phyloP scores from a whole-genome alignment of 2,329 filamentous ascomycete species.

The Ophiostoma pallidulum region DNA sequence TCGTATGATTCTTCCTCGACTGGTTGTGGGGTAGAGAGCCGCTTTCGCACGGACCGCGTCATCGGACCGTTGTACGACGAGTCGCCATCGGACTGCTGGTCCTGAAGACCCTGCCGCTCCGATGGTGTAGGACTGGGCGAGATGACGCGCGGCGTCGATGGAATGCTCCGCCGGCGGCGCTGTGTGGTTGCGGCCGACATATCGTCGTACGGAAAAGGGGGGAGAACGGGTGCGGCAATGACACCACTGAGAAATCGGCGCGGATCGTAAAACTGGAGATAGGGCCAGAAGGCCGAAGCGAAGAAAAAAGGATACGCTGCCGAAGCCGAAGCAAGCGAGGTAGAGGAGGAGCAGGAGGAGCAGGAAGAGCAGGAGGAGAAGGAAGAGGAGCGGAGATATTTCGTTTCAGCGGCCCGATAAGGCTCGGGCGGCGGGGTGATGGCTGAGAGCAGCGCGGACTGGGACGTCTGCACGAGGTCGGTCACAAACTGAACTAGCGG shows the following conservation, averaged over 20 bases:
- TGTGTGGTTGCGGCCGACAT: slow-evolving; percentile 27
- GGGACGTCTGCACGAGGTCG: slow-evolving; percentile 24
- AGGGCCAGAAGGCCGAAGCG: slow-evolving; percentile 12
- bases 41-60: slow-evolving; percentile 62
- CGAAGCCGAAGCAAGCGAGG: slow-evolving; percentile 12
- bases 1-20: slow-evolving; percentile 51
- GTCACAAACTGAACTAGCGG: slow-evolving; percentile 33
- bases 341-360: slow-evolving; percentile 16
- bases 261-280: slow-evolving; percentile 30
- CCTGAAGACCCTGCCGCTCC: slow-evolving; percentile 39
- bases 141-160: slow-evolving; percentile 76
- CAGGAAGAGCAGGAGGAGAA: slow-evolving; percentile 17
- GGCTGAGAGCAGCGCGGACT: slow-evolving; percentile 3
- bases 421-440: slow-evolving; percentile 2
- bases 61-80: slow-evolving; percentile 60
- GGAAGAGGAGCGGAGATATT: slow-evolving; percentile 15
- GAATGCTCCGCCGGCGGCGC: slow-evolving; percentile 48
- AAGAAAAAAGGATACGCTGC: too few relatives aligned
- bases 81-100: slow-evolving; percentile 18
- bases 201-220: slow-evolving; percentile 41
- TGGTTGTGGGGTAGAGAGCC: slow-evolving; percentile 42
- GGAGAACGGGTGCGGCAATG: slow-evolving; percentile 46
- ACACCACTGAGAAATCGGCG: slow-evolving; percentile 46
- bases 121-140: slow-evolving; percentile 75
- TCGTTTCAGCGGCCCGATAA: neutral